Evolutionary conservation across 176 grass and related monocot species (phyloP).

Genomic region (Guadua angustifolia): DNA sequence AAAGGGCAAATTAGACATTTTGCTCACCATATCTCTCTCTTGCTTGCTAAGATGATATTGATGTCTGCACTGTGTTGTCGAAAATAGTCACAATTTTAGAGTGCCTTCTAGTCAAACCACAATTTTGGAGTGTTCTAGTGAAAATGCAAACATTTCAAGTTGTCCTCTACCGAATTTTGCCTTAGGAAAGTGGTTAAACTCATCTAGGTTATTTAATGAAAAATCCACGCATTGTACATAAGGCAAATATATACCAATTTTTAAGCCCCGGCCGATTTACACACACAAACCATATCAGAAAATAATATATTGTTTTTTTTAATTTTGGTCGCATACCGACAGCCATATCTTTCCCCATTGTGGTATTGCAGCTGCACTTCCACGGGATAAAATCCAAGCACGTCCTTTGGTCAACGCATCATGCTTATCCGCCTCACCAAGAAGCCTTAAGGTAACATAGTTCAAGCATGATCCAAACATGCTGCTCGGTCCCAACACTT

Average conservation of each 20-base stretch:
- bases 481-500: conserved; percentile 13
- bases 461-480: conserved; percentile 58
- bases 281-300: not conserved
- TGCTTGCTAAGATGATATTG: too few species aligned
- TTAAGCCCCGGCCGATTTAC: not conserved
- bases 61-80: too few species aligned
- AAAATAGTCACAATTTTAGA: too few species aligned
- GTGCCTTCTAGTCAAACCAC: too few species aligned
- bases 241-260: not conserved
- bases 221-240: not conserved
- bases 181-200: not conserved
- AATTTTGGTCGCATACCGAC: conserved; percentile 34
- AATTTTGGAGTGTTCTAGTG: too few species aligned
- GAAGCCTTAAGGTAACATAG: conserved; percentile 42
- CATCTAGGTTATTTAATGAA: not conserved
- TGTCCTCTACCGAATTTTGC: too few species aligned
- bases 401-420: conserved; percentile 6
- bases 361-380: conserved; percentile 42
- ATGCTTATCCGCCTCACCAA: not conserved
- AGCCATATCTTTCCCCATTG: conserved; percentile 60
- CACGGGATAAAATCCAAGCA: conserved; percentile 43
- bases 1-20: too few species aligned
- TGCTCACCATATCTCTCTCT: too few species aligned
- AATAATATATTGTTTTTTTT: not conserved
- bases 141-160: too few species aligned